These are phyloP conservation scores for Heterobasidion annosum DNA, from an alignment of 1,284 basidiomycete species.

Conservation along the genomic window DNA sequence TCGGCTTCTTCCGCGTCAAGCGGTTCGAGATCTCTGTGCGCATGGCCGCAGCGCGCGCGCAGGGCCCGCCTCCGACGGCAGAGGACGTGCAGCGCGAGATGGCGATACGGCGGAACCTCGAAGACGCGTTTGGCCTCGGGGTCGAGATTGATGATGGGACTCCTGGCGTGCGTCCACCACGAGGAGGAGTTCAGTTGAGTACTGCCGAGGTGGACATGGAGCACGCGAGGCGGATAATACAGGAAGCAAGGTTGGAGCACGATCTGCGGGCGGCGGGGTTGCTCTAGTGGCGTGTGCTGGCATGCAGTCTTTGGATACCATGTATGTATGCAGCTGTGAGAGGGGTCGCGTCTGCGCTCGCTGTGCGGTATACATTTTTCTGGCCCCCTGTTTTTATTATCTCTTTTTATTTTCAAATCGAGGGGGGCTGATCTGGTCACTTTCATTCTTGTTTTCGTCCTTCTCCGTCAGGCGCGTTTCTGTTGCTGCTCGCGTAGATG, in stretches of 20 bases:
- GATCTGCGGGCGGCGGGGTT: constrained; percentile 13
- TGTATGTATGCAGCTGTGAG: too few species aligned
- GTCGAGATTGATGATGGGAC: constrained; percentile 5
- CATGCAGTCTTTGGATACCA: too few species aligned
- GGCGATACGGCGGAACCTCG: constrained; percentile 36
- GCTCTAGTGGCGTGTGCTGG: background rate
- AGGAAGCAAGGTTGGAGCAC: constrained; percentile 11
- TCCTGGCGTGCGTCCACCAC: background rate
- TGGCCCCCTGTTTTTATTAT: too few species aligned
- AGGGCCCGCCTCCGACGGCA: constrained; percentile 15
- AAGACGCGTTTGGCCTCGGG: constrained; percentile 35
- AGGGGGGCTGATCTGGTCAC: too few species aligned
- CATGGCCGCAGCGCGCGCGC: constrained; percentile 4
- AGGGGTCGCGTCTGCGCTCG: too few species aligned
- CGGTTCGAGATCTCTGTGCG: constrained; percentile 63
- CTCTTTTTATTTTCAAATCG: too few species aligned
- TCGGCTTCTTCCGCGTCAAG: constrained; percentile 82
- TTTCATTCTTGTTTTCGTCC: too few species aligned
- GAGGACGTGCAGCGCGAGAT: constrained; percentile 39
- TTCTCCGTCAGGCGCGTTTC: too few species aligned
- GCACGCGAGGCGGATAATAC: background rate
- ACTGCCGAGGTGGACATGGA: background rate
- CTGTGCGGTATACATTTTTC: too few species aligned
- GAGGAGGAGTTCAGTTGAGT: background rate
- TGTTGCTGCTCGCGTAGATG: too few species aligned